phyloP scores from a whole-genome alignment of 306 rosid species.

The Astragalus membranaceus region DNA sequence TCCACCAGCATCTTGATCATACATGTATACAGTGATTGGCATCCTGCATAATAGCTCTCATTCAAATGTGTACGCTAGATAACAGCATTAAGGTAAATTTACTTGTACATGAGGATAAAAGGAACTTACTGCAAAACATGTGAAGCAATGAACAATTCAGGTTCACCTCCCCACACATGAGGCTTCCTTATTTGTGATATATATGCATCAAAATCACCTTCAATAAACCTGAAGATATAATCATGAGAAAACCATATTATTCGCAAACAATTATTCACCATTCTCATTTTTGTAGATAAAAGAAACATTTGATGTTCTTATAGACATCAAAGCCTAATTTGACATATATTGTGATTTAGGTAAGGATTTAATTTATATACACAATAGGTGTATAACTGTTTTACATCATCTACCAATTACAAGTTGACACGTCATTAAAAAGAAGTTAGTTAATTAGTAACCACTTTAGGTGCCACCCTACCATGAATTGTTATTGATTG shows the following conservation, averaged over 20 bases:
- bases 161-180: constrained; percentile 97
- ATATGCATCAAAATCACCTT: constrained; percentile 82
- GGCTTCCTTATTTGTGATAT: constrained; percentile 73
- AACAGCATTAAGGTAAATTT: neutral
- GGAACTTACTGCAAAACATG: constrained; percentile 71
- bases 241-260: constrained; percentile 21
- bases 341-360: neutral
- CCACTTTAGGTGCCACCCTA: no score
- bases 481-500: no score
- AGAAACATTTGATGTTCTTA: neutral
- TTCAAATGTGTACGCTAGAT: neutral
- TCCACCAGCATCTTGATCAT: constrained; percentile 70
- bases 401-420: no score
- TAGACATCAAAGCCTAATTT: neutral
- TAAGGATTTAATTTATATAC: no score
- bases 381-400: no score
- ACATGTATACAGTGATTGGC: constrained; percentile 94
- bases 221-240: constrained; percentile 66
- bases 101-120: constrained; percentile 2
- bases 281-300: neutral
- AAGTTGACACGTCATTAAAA: no score
- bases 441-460: no score
- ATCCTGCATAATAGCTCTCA: constrained; percentile 46
- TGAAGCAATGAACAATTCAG: constrained; percentile 89
- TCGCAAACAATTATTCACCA: constrained; percentile 2